These are phyloP conservation scores for Dissophora ornata DNA, from an alignment of 192 early-diverging fungal genomes.

Conservation along the genomic window DNA sequence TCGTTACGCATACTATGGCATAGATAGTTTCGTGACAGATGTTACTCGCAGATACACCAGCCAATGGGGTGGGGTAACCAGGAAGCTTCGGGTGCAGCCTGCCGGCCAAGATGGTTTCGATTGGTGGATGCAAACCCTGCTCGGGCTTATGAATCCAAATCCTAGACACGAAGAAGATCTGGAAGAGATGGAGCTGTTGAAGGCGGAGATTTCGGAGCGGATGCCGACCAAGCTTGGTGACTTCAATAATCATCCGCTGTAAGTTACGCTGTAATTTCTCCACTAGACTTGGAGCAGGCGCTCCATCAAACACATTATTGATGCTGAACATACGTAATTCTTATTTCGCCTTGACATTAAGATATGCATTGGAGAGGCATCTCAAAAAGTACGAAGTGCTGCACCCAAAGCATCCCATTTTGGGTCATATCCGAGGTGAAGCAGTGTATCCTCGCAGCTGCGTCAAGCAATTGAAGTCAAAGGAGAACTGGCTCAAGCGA, in stretches of 20 bases:
- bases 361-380: constrained; percentile 87
- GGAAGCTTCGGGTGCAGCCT: constrained; percentile 59
- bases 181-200: constrained; percentile 65
- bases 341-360: too few relatives aligned
- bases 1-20: background rate
- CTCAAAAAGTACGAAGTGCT: constrained; percentile 83
- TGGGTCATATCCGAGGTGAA: constrained; percentile 83
- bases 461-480: constrained; percentile 71
- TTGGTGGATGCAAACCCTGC: constrained; percentile 54
- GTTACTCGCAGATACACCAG: constrained; percentile 75
- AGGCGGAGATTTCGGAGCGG: constrained; percentile 57
- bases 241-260: constrained; percentile 87
- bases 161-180: constrained; percentile 28
- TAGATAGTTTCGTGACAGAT: constrained; percentile 66
- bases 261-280: too few relatives aligned
- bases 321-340: too few relatives aligned
- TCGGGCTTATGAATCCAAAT: constrained; percentile 28
- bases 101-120: constrained; percentile 48
- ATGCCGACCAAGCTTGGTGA: constrained; percentile 85
- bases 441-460: constrained; percentile 80
- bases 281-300: too few relatives aligned
- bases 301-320: too few relatives aligned
- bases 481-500: constrained; percentile 72
- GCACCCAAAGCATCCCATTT: constrained; percentile 71
- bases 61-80: constrained; percentile 63